Conservation (phyloP, 768 basidiomycete species). For the Phlebiopsis flavidoalba region DNA sequence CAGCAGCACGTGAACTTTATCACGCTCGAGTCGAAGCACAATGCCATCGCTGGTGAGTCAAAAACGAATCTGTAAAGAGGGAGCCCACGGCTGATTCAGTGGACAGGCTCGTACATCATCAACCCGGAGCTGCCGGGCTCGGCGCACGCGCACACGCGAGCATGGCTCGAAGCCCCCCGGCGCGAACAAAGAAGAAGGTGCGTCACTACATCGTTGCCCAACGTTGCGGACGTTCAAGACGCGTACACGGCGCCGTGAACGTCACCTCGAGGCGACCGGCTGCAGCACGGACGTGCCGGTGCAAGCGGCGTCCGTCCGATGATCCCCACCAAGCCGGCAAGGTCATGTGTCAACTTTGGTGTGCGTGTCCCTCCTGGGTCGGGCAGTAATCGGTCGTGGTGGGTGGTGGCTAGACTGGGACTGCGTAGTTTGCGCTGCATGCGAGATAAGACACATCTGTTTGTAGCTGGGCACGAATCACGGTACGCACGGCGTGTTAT, state of each 20-base stretch:
- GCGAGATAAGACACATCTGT: constrained; percentile 12
- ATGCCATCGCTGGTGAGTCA: constrained; percentile 19
- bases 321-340: constrained; percentile 15
- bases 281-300: neutral
- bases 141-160: neutral
- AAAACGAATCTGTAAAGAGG: too few relatives aligned
- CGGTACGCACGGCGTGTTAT: neutral
- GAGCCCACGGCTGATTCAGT: neutral
- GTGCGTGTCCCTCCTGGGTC: too few relatives aligned
- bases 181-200: constrained; percentile 4
- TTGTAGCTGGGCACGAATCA: constrained; percentile 9
- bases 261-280: constrained; percentile 21
- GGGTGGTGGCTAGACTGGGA: neutral
- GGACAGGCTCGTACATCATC: constrained; percentile 9
- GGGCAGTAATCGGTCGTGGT: too few relatives aligned
- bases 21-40: constrained; percentile 20
- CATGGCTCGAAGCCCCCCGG: neutral
- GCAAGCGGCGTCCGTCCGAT: constrained; percentile 13
- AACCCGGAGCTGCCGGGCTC: constrained; percentile 11
- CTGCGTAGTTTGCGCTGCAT: constrained; percentile 10
- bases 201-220: constrained; percentile 12
- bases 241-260: constrained; percentile 17
- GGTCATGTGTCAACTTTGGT: constrained; percentile 20
- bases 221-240: constrained; percentile 23
- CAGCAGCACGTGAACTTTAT: constrained; percentile 23